Evolutionary conservation across 2,329 filamentous ascomycete species (phyloP), one percentile per base, ranked within the genome.

Genomic region (Pseudogymnoascus sp.): DNA sequence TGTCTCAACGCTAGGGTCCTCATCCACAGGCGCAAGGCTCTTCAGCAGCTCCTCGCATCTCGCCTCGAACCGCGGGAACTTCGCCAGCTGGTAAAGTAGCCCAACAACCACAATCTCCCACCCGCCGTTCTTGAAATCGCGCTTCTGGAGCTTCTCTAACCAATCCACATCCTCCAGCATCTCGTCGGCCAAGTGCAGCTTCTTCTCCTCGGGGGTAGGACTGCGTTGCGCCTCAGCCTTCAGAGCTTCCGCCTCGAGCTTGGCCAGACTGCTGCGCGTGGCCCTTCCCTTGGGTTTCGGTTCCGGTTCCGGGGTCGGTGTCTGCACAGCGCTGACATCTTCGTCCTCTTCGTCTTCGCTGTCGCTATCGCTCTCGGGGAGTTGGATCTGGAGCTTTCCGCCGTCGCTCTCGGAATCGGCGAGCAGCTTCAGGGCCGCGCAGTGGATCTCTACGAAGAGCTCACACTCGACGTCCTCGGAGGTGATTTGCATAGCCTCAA

Each of bases 51-150:
- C 84, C 67, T 96, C 90, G 72, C 92, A 97, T 21, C 76, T 73
- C n/a, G 82, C 79, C 64, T 88, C 84, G 62, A 87, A 82, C 8
- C 86, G 81, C 55, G 89, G 86, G 58, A 87, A 85, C 71, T 88
- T 87, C 2, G 92, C 94, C 4, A 97, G 77, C 68, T 95, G 92
- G 72, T 96, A 82, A 13, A 99, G 75, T 13, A 97, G 78, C 5
- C 92, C 94, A 45, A 96, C 87, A 70, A 97, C 82, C 65, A 97
- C 93, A 64, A 91, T 75, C 74, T 97, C 86, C 94, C 94, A 99
- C 18, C 92, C 92, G 62, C 93, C 94, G 48, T 93, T 84, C 65
- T 84, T 81, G 72, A 97, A 96, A 67, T 96, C 87, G 52, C 93
- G 88, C 69, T 89, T 89, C 66, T 87, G 86, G 21, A 97, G 79